A percentile compares a stretch with the other conserved stretches of the same genome.
Evolutionary conservation across 1,139 yeast genomes (phyloP).

Genomic region (Sugiyamaella novakii): DNA sequence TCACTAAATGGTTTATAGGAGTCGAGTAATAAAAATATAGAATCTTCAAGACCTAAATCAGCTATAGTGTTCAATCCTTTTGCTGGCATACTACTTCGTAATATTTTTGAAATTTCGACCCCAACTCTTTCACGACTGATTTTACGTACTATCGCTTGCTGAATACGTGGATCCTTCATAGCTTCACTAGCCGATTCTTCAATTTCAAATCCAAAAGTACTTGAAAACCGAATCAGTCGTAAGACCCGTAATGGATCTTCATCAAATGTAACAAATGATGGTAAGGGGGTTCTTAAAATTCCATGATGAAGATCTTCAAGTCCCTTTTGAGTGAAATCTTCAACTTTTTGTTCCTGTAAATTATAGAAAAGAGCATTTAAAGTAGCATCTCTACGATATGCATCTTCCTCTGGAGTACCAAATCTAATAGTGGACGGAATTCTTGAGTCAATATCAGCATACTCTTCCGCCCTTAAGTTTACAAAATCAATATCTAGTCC

Average conservation of each 20-base stretch:
- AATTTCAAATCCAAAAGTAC: slow-evolving; percentile 69
- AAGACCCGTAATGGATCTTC: slow-evolving; percentile 93
- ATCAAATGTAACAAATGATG: slow-evolving; percentile 77
- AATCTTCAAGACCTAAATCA: slow-evolving; percentile 55
- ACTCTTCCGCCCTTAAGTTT: slow-evolving; percentile 83
- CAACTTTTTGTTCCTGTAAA: slow-evolving; percentile 64
- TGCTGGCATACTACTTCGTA: slow-evolving; percentile 62
- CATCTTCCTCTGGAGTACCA: slow-evolving; percentile 93
- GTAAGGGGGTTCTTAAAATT: slow-evolving; percentile 80
- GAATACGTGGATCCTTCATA: slow-evolving; percentile 64
- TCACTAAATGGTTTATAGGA: slow-evolving; percentile 5
- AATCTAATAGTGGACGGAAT: slow-evolving; percentile 63
- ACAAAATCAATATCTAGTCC: slow-evolving; percentile 90
- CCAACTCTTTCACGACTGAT: slow-evolving; percentile 93
- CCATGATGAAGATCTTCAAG: slow-evolving; percentile 69
- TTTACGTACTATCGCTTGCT: slow-evolving; percentile 62
- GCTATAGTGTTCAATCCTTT: slow-evolving; percentile 65
- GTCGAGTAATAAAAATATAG: slow-evolving; percentile 52
- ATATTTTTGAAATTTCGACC: slow-evolving; percentile 74
- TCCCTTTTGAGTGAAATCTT: slow-evolving; percentile 82
- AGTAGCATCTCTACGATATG: slow-evolving; percentile 91
- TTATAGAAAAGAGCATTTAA: slow-evolving; percentile 87
- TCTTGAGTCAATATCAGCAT: slow-evolving; percentile 63
- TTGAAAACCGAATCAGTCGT: slow-evolving; percentile 81
- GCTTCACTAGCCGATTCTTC: slow-evolving; percentile 62